Evolutionary conservation across 495 filamentous ascomycete genomes (phyloP), one percentile per base, ranked within the genome.

Genomic region (Aspergillus nanangensis): DNA sequence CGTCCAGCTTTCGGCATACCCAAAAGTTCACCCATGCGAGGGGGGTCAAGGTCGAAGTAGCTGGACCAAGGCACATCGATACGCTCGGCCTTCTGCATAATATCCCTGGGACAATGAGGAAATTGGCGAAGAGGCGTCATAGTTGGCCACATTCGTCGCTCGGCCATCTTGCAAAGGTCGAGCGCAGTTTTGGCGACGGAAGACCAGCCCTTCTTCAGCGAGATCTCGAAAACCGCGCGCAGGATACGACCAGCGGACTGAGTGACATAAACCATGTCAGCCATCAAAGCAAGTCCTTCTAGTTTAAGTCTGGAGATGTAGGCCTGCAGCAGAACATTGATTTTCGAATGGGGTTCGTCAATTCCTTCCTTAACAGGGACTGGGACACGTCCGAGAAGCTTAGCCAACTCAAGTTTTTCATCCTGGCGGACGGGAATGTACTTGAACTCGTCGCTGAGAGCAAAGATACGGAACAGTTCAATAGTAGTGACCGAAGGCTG

Each of bases 141-240:
- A 17, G 91, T 96, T 5, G 90, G 91, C 93, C 93, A 99, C 93
- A 97, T 97, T 19, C 94, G 76, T 75, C 94, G 95, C 72, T 99
- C 93, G 2, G 92, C 92, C 91, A 95, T 97, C 70, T 99, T 99
- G 70, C 93, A 99, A 31, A 99, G 74, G 54, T 96, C 88, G 24
- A 99, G 76, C 4, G 94, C 90, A 47, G 84, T 87, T 70, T 92
- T 95, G 8, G 93, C 87, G 10, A 97, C 94, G 11, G 84, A 88
- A 7, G 94, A 79, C 93, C 92, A 99, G 14, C 91, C 92, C 64
- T 96, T 95, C 74, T 90, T 95, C 40, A 99, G 68, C 21, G 84
- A 86, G 34, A 99, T 96, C 64, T 99, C 93, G 54, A 97, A 99
- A 19, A 99, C 85, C 1, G 94, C 93, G 13, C 93, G 82, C 22